Evolutionary conservation across 2,329 filamentous ascomycete species (phyloP), one percentile per base, ranked within the genome.

Genomic region (Aspergillus fructus): DNA sequence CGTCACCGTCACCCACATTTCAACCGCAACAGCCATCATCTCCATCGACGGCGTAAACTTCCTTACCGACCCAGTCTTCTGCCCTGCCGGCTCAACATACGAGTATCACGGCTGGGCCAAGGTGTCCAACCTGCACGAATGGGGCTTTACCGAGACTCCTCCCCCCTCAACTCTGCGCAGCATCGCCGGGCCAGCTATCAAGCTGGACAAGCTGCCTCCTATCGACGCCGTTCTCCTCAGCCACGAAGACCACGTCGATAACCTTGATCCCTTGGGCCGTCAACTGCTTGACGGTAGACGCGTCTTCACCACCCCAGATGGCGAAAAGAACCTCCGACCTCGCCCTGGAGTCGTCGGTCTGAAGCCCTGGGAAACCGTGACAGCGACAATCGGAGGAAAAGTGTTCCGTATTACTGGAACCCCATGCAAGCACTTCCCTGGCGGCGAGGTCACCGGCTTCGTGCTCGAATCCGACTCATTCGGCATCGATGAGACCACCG

Each of bases 201-300:
- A 37, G 30, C 34, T 53, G 24, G 6, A 53, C 21, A 43, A 53
- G 2, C 68, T 80, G 0, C 79, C 79, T 0, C 69, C 69, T 37
- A 78, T 81, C 58, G 78, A 80, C 53, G 77, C 72, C 21, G 68
- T 81, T 5, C 70, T 81, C 1, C 72, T 81, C 13, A 78, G 75
- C 62, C 78, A 81, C 55, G 79, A 81, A 59, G 76, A 81, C 62
- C 79, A 81, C 54, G 66, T 70, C 1, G 79, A 81, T 59, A 81
- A 81, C 59, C 68, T 82, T 5, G 79, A 82, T 45, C 70, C 74
- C 4, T 55, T 73, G 0, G 78, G 79, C 23, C 78, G 78, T 2
- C 67, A 62, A 12, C 67, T 80, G 0, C 74, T 81, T 4, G 71
- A 80, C 50, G 78, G 76, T 5, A 74, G 77, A 5, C 64, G 65